These are phyloP conservation scores for Drechslera avenae DNA, from an alignment of 2,329 filamentous ascomycete species.

Conservation along the genomic window DNA sequence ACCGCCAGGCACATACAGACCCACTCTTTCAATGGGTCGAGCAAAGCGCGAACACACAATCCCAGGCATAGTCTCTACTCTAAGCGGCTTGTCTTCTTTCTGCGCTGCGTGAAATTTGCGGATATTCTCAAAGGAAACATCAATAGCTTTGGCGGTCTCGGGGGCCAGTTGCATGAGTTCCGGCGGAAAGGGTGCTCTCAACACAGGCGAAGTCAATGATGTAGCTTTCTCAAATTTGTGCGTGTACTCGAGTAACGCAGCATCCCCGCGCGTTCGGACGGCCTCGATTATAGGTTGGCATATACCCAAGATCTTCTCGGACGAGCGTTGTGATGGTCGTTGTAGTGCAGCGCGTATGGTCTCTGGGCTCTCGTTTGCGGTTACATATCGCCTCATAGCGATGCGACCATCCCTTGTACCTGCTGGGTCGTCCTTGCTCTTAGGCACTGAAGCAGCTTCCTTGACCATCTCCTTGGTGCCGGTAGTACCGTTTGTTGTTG, in stretches of 20 bases:
- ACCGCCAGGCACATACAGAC: slow-evolving; percentile 92
- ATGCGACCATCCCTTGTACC: slow-evolving; percentile 65
- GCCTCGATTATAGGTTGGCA: slow-evolving; percentile 91
- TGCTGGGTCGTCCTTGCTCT: slow-evolving; percentile 58
- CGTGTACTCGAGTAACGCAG: slow-evolving; percentile 87
- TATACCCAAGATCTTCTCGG: slow-evolving; percentile 90
- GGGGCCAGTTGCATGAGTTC: slow-evolving; percentile 82
- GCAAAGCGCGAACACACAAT: slow-evolving; percentile 93
- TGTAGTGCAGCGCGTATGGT: slow-evolving; percentile 77
- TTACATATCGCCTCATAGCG: slow-evolving; percentile 79
- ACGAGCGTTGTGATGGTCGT: slow-evolving; percentile 90
- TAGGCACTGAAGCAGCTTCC: slow-evolving; percentile 60
- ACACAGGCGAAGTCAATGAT: slow-evolving; percentile 83
- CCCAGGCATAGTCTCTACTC: slow-evolving; percentile 97
- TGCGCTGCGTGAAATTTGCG: slow-evolving; percentile 92
- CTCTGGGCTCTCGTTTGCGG: slow-evolving; percentile 65
- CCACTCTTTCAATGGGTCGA: slow-evolving; percentile 92
- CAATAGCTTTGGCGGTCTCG: slow-evolving; percentile 91
- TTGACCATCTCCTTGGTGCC: slow-evolving; percentile 51
- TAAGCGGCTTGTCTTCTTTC: slow-evolving; percentile 77
- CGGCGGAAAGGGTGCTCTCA: slow-evolving; percentile 85
- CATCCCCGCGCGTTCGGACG: slow-evolving; percentile 81
- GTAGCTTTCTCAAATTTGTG: slow-evolving; percentile 98
- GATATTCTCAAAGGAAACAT: slow-evolving; percentile 93
- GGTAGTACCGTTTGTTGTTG: slow-evolving; percentile 12